phyloP scores from a whole-genome alignment of 1,284 basidiomycete species.

The Abortiporus biennis region DNA sequence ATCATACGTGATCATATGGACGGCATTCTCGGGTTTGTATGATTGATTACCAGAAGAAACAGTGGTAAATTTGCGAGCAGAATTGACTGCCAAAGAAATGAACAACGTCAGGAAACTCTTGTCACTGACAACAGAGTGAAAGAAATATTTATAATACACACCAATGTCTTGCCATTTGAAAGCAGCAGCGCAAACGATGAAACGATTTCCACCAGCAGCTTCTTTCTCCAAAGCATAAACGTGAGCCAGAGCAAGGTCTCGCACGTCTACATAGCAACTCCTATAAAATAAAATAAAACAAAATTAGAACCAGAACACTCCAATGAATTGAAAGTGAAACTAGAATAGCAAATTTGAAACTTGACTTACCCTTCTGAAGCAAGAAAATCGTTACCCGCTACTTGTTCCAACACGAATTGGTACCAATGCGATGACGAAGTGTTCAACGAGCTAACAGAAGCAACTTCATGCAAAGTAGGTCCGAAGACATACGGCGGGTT shows the following conservation, averaged over 20 bases:
- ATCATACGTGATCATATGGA: conserved; percentile 22
- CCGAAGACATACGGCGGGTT: conserved; percentile 49
- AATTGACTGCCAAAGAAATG: conserved; percentile 9
- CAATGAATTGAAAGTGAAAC: neutral
- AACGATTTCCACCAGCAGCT: conserved; percentile 15
- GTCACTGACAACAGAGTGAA: neutral
- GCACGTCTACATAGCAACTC: conserved; percentile 46
- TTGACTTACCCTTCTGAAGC: conserved; percentile 13
- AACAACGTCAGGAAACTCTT: neutral
- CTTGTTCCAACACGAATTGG: conserved; percentile 24
- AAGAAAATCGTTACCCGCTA: conserved; percentile 14
- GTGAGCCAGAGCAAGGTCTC: conserved; percentile 55
- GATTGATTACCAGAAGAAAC: conserved; percentile 16
- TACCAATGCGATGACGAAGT: conserved; percentile 36
- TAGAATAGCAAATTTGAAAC: neutral
- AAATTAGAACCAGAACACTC: neutral
- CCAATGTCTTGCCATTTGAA: conserved; percentile 23
- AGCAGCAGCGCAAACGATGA: conserved; percentile 10
- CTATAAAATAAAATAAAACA: conserved; percentile 1
- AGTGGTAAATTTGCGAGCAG: conserved; percentile 11
- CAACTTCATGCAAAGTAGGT: conserved; percentile 46
- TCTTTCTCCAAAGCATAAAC: conserved; percentile 35
- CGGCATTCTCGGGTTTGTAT: conserved; percentile 18
- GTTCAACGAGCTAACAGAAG: conserved; percentile 41
- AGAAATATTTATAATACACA: conserved; percentile 9